Evolutionary conservation across 495 filamentous ascomycete species (phyloP).

Genomic region (Viridothelium virens): DNA sequence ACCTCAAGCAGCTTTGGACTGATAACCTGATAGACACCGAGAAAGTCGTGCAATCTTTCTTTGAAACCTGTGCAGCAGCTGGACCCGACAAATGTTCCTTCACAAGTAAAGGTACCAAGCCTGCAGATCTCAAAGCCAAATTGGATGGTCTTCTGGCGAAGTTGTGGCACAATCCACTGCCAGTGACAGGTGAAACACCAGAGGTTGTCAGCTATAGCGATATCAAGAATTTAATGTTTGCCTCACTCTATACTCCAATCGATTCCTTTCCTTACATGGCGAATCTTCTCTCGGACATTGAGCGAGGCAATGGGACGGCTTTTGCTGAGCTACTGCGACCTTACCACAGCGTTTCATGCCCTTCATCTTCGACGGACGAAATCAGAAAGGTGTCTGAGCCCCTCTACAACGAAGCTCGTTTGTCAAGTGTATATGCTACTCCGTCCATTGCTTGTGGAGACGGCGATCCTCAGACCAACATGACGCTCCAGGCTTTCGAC

Average conservation of each 20-base stretch:
- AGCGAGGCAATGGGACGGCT: slow-evolving; percentile 44
- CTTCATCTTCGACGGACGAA: slow-evolving; percentile 11
- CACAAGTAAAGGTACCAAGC: slow-evolving; percentile 34
- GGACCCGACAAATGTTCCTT: slow-evolving; percentile 45
- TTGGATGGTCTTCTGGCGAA: slow-evolving; percentile 37
- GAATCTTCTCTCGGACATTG: slow-evolving; percentile 45
- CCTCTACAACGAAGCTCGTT: not conserved
- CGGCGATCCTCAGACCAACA: slow-evolving; percentile 39
- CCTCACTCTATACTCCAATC: slow-evolving; percentile 53
- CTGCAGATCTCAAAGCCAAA: slow-evolving; percentile 37
- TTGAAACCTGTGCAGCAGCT: slow-evolving; percentile 44
- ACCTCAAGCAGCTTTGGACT: slow-evolving; percentile 34
- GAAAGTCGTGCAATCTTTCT: slow-evolving; percentile 48
- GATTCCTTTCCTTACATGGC: slow-evolving; percentile 51
- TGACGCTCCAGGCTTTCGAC: slow-evolving; percentile 41
- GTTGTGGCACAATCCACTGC: slow-evolving; percentile 44
- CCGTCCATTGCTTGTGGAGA: slow-evolving; percentile 59
- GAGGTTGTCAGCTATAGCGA: slow-evolving; percentile 33
- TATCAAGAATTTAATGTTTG: slow-evolving; percentile 35
- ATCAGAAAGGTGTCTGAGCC: not conserved
- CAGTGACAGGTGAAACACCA: slow-evolving; percentile 33
- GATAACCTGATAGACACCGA: slow-evolving; percentile 34
- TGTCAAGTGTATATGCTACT: slow-evolving; percentile 35
- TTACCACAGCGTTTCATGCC: slow-evolving; percentile 25
- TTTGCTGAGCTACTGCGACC: slow-evolving; percentile 40